Conservation (phyloP, 169 alveolate species). For the Eimeria brunetti region DNA sequence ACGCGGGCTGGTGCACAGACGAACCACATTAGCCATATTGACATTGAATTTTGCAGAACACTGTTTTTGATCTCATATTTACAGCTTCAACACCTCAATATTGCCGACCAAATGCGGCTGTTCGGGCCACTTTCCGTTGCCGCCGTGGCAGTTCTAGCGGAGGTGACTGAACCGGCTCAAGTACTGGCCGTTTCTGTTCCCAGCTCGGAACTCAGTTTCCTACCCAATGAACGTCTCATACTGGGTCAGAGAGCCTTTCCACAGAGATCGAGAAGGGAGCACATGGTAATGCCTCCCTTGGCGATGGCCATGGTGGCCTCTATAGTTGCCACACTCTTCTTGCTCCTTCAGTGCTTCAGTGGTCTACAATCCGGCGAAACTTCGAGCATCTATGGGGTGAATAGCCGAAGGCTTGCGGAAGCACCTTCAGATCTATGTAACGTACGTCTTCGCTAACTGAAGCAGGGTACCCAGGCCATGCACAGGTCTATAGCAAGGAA, state of each 20-base stretch:
- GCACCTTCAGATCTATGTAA: background rate
- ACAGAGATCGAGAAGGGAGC: background rate
- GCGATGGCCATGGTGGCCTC: background rate
- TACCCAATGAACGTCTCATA: background rate
- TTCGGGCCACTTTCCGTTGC: background rate
- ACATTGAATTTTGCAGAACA: no score
- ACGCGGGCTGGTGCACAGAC: no score
- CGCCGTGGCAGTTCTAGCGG: background rate
- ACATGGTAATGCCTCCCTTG: background rate
- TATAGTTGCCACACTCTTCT: background rate
- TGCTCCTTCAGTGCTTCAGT: background rate
- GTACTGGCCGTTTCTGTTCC: background rate
- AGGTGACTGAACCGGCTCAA: background rate
- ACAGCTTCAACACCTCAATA: background rate
- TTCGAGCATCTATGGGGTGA: background rate
- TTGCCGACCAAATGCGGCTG: background rate
- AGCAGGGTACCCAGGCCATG: no score
- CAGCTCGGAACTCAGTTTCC: background rate
- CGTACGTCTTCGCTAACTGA: background rate
- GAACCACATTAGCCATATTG: no score
- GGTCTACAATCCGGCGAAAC: background rate
- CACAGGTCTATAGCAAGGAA: no score
- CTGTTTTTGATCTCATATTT: no score
- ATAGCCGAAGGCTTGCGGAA: background rate
- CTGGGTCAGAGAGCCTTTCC: background rate